phyloP scores from a whole-genome alignment of 148 eudicot species.

The Euryodendron excelsum region DNA sequence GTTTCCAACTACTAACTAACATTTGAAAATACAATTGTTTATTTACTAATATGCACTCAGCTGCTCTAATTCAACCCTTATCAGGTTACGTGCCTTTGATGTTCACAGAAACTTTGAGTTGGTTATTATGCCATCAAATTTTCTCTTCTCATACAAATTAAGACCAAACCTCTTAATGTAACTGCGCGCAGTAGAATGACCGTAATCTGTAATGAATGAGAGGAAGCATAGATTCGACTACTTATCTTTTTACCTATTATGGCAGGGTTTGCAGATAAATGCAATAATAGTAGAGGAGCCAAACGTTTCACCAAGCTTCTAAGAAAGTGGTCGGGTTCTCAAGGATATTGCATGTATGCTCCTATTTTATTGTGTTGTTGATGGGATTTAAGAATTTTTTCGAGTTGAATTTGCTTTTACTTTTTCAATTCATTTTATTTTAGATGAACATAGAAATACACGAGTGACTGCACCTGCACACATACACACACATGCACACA shows the following conservation, averaged over 20 bases:
- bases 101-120: neutral
- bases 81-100: neutral
- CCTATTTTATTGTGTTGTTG: neutral
- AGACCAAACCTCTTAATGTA: neutral
- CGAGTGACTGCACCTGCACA: neutral
- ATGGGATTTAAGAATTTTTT: neutral
- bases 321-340: slow-evolving; percentile 43
- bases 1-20: too few species aligned
- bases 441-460: neutral
- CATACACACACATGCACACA: too few species aligned
- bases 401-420: neutral
- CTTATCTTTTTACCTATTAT: slow-evolving; percentile 8
- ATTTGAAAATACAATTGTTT: too few species aligned
- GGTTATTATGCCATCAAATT: neutral
- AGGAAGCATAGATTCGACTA: neutral
- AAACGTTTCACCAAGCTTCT: slow-evolving; percentile 36
- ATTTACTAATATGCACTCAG: too few species aligned
- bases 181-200: neutral
- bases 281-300: slow-evolving; percentile 30
- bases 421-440: neutral
- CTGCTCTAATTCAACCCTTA: too few species aligned
- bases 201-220: neutral
- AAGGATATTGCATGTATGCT: slow-evolving; percentile 62
- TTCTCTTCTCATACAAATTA: neutral
- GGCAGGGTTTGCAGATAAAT: slow-evolving; percentile 51